A percentile compares a stretch with the other conserved stretches of the same genome.
These are phyloP conservation scores for Claviceps pazoutovae DNA, from an alignment of 2,329 filamentous ascomycete genomes.

Conservation along the genomic window DNA sequence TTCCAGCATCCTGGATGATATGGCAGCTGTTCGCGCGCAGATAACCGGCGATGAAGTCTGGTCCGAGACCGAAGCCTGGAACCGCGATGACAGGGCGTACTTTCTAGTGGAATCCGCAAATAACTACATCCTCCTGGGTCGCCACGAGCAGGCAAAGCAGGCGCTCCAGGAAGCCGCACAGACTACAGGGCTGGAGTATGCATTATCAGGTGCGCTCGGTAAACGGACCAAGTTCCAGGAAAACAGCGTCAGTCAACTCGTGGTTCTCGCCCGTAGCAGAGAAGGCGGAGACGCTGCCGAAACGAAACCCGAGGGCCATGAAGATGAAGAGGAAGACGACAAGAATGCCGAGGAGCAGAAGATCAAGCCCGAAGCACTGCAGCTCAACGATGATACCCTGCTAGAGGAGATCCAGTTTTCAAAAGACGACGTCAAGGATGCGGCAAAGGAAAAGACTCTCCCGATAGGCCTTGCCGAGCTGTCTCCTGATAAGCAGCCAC, in stretches of 20 bases:
- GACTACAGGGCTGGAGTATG: conserved; percentile 62
- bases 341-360: conserved; percentile 2
- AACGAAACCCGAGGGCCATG: conserved; percentile 1
- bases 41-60: conserved; percentile 24
- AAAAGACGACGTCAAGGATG: conserved; percentile 30
- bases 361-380: conserved; percentile 50
- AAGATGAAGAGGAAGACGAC: conserved; percentile 8
- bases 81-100: conserved; percentile 41
- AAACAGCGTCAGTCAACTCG: conserved; percentile 70
- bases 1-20: conserved; percentile 28
- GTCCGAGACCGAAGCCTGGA: conserved; percentile 24
- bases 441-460: conserved; percentile 28
- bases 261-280: conserved; percentile 74
- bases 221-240: conserved; percentile 74
- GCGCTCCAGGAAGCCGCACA: conserved; percentile 55
- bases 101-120: conserved; percentile 74
- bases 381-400: conserved; percentile 84
- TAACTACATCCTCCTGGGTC: conserved; percentile 70
- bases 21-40: conserved; percentile 27
- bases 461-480: conserved; percentile 49
- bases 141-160: conserved; percentile 59
- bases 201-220: conserved; percentile 71
- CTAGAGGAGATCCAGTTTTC: conserved; percentile 77
- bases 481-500: conserved; percentile 67
- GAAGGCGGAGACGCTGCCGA: conserved; percentile 17